phyloP scores from a whole-genome alignment of 805 yeast genomes.

The Debaryomyces prosopidis region DNA sequence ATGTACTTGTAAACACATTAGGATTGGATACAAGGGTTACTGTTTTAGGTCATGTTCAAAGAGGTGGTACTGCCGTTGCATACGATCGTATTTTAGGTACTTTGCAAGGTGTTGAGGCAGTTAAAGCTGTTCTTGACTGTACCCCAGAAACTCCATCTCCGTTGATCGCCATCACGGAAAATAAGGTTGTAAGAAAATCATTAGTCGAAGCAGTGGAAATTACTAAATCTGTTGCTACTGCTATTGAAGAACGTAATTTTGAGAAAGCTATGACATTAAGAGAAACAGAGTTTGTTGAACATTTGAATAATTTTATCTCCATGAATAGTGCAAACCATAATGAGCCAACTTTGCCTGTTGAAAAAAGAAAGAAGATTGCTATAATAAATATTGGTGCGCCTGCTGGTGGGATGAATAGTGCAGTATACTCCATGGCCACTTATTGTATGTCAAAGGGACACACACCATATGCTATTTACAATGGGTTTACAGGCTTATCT shows the following conservation, averaged over 20 bases:
- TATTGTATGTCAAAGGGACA: conserved; percentile 91
- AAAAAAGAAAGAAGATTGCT: conserved; percentile 70
- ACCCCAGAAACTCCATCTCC: conserved; percentile 94
- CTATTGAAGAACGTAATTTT: conserved; percentile 77
- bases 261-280: conserved; percentile 84
- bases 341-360: conserved; percentile 57
- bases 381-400: conserved; percentile 96
- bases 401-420: conserved; percentile 94
- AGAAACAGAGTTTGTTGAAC: conserved; percentile 85
- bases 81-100: conserved; percentile 90
- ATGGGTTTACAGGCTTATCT: conserved; percentile 90
- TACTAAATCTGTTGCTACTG: conserved; percentile 88
- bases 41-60: conserved; percentile 94
- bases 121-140: conserved; percentile 82
- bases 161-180: conserved; percentile 86
- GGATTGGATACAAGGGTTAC: conserved; percentile 95
- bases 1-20: conserved; percentile 68
- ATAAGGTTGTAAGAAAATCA: conserved; percentile 81
- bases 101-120: conserved; percentile 96
- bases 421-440: conserved; percentile 84
- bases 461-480: conserved; percentile 83
- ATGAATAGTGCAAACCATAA: conserved; percentile 70
- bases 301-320: conserved; percentile 68
- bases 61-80: conserved; percentile 99
- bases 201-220: conserved; percentile 86